Evolutionary conservation across 768 basidiomycete species (phyloP).

Genomic region (Psilocybe subaeruginosa): DNA sequence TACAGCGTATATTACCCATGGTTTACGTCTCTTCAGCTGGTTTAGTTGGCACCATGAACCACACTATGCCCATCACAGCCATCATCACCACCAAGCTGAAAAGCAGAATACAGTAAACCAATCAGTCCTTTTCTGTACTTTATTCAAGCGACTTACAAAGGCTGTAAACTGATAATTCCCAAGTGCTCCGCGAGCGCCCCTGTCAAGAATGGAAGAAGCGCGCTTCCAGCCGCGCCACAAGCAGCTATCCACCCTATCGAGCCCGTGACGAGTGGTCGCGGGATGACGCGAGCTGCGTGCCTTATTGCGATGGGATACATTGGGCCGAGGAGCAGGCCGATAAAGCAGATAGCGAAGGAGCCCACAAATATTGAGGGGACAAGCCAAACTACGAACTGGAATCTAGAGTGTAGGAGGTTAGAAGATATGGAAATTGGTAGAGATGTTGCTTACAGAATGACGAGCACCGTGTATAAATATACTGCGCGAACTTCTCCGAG

Average conservation of each 20-base stretch:
- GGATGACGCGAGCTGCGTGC: conserved; percentile 64
- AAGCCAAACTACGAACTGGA: conserved; percentile 29
- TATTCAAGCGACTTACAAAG: conserved; percentile 45
- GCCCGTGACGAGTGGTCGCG: conserved; percentile 64
- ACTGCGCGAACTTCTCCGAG: conserved; percentile 57
- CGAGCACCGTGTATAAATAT: conserved; percentile 51
- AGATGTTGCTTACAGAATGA: conserved; percentile 42
- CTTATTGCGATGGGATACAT: conserved; percentile 77
- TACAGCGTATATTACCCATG: no score
- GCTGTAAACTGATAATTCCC: conserved; percentile 60
- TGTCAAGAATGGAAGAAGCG: conserved; percentile 69
- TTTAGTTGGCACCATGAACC: conserved; percentile 47
- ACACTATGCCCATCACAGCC: conserved; percentile 52
- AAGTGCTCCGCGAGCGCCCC: conserved; percentile 63
- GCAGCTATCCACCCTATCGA: conserved; percentile 68
- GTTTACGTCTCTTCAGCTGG: not conserved
- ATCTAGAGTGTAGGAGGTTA: not conserved
- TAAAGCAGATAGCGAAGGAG: conserved; percentile 60
- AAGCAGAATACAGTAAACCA: not conserved
- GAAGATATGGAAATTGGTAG: not conserved
- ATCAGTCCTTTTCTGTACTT: not conserved
- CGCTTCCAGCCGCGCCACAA: conserved; percentile 68
- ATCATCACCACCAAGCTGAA: conserved; percentile 61
- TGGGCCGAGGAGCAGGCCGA: conserved; percentile 70
- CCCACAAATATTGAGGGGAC: conserved; percentile 46